Conservation (phyloP, 1,139 yeast genomes). For the Magnusiomyces fungicola region DNA sequence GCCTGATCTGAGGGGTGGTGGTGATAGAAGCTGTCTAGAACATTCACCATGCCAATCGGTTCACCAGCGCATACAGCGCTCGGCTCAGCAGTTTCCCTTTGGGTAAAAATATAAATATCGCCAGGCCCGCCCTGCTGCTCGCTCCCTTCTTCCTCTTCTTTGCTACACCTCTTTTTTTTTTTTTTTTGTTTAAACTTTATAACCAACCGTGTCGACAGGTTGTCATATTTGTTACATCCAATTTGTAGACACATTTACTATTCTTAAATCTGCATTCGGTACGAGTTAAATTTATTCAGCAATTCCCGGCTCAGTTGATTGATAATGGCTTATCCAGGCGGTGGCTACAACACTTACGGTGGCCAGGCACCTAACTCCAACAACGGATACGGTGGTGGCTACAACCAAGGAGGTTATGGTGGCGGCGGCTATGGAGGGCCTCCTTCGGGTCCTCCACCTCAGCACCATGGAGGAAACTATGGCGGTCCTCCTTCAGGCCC, state of each 20-base stretch:
- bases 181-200: not conserved
- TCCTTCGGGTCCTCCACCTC: not conserved
- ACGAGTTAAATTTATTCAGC: not conserved
- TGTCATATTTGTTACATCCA: too few species aligned
- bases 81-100: too few species aligned
- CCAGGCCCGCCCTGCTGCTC: too few species aligned
- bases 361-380: constrained; percentile 12
- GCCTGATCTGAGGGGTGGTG: too few species aligned
- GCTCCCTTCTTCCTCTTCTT: not conserved
- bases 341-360: constrained; percentile 24
- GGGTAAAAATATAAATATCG: too few species aligned
- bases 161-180: not conserved
- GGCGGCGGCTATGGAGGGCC: constrained; percentile 3
- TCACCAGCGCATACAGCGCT: too few species aligned
- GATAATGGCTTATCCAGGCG: not conserved
- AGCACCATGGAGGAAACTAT: not conserved
- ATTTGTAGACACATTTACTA: not conserved
- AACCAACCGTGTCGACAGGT: not conserved
- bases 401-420: not conserved
- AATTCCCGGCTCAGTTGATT: not conserved
- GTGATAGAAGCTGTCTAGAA: too few species aligned
- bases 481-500: constrained; percentile 4
- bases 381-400: not conserved
- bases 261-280: too few species aligned
- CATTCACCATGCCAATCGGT: too few species aligned